These are phyloP conservation scores for Mallotus japonicus DNA, from an alignment of 441 rosid species.

Conservation along the genomic window DNA sequence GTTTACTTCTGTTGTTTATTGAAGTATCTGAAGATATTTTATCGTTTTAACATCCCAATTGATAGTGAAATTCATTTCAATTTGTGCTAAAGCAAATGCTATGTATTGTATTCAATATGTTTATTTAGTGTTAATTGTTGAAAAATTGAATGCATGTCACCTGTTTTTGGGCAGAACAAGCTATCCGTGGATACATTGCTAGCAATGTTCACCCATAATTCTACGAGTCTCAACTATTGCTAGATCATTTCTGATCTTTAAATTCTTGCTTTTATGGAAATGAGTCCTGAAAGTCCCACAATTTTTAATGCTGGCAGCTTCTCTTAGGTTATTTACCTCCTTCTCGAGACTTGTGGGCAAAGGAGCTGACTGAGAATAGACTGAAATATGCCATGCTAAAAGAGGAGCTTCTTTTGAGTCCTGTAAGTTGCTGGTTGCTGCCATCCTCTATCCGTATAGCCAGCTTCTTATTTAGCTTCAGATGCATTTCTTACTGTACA, in stretches of 20 bases:
- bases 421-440: conserved; percentile 47
- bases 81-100: not conserved
- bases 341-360: conserved; percentile 59
- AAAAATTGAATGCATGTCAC: too few relatives aligned
- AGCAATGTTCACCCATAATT: not conserved
- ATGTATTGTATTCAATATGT: not conserved
- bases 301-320: conserved; percentile 37
- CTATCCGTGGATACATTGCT: too few relatives aligned
- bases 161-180: too few relatives aligned
- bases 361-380: conserved; percentile 53
- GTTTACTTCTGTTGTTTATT: not conserved
- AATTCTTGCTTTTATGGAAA: not conserved
- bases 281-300: conserved; percentile 12
- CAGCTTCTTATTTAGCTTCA: not conserved
- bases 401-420: conserved; percentile 60
- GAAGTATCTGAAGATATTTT: not conserved
- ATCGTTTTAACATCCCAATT: too few relatives aligned
- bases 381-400: conserved; percentile 55
- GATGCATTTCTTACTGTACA: conserved; percentile 11
- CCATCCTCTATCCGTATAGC: not conserved
- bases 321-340: conserved; percentile 63
- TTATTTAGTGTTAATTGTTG: not conserved
- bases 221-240: not conserved
- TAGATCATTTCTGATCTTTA: not conserved
- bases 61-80: not conserved